Base-by-base conservation (phyloP, 768 basidiomycete species). In the Leccinum fibrillosum region DNA sequence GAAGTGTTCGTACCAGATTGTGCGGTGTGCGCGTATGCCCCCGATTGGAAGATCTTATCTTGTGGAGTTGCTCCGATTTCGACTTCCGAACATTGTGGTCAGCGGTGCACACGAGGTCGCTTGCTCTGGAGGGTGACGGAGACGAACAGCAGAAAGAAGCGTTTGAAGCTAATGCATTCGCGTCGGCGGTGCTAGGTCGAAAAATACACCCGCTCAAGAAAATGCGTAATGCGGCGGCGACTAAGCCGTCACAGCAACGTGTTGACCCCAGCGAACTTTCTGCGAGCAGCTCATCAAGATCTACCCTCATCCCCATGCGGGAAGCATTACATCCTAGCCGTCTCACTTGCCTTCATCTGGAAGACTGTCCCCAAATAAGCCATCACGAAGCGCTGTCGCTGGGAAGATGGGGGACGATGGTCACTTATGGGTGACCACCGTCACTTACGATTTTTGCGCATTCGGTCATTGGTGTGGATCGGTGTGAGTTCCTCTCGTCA, bases 1-100 rank as follows among this genome's bases (percentile, higher is more conserved):
- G 62, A 56, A 64, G 64, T 19, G 32, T 55, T 51, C 57, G 59
- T 21, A 45, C 56, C 35, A 64, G 55, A 56, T 49, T 54, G 35
- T 74, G 71, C 57, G 76, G 73, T 49, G 78, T 81, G 60, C 80
- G 77, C 56, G 71, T 78, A 48, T 83, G 82, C 63, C 80, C 82
- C 23, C 74, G 75, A 37, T 72, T 84, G 49, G 79, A 80, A 64
- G 75, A 78, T n/a, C 69, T 84, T 34, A 74, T 77, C 39, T 74
- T 84, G 56, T 82, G 79, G 82, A 75, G 74, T 49, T 84, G 82
- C 65, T 60, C 69, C 52, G 80, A 82, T 64, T 66, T 82, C 56
- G 66, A 73, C 34, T 72, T 78, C 28, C 60, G 52, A 35, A 67
- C 68, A 42, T 64, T 82, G 55, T 70, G 73, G 54, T 73, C 64